Percentiles rank a stretch among this genome's conserved stretches.
phyloP scores from a whole-genome alignment of 768 basidiomycete species.

The Hemileccinum rubropunctum region DNA sequence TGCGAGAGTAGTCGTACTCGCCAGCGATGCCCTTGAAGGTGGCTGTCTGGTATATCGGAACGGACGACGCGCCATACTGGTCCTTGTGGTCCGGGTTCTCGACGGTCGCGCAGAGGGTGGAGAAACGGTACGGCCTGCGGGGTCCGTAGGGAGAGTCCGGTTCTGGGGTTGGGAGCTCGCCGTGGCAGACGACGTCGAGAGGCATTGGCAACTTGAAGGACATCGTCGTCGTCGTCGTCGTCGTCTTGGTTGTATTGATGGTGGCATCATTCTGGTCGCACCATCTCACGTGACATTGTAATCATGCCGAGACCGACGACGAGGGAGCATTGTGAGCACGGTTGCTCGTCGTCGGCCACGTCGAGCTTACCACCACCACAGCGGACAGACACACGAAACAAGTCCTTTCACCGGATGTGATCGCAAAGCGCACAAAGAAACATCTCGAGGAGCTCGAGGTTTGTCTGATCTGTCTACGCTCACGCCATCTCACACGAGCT shows the following conservation, averaged over 20 bases:
- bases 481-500: neutral
- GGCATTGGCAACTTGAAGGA: constrained; percentile 1
- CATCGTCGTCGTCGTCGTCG: constrained; percentile 11
- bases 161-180: constrained; percentile 77
- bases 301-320: constrained; percentile 25
- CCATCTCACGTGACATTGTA: constrained; percentile 21
- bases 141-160: constrained; percentile 70
- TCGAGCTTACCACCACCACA: constrained; percentile 14
- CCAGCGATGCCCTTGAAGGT: constrained; percentile 95
- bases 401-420: constrained; percentile 56
- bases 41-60: constrained; percentile 97
- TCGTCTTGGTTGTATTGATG: no score
- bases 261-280: constrained; percentile 4
- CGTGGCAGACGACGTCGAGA: constrained; percentile 15
- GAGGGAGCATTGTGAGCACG: constrained; percentile 32
- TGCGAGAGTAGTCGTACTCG: constrained; percentile 90
- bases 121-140: constrained; percentile 80
- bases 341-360: neutral
- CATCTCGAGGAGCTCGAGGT: constrained; percentile 89
- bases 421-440: constrained; percentile 71
- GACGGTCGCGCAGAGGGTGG: constrained; percentile 88
- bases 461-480: neutral
- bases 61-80: constrained; percentile 90
- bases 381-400: constrained; percentile 47
- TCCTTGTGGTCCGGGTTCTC: constrained; percentile 92